Evolutionary conservation across 1,139 yeast species (phyloP).

Genomic region (Nakaseomyces kungkrabaensis): DNA sequence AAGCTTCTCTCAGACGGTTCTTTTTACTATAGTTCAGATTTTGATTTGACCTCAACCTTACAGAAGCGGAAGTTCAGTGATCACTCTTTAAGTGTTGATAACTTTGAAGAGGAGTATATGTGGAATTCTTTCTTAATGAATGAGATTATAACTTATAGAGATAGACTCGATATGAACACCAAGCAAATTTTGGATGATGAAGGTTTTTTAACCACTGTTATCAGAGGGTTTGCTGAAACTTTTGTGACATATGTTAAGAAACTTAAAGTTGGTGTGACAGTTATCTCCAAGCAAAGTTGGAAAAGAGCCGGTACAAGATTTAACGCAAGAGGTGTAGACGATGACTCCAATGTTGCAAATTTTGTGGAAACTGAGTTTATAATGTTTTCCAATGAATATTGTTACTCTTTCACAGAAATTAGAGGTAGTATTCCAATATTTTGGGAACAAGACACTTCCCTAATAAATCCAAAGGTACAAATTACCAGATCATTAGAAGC

Average conservation of each 20-base stretch:
- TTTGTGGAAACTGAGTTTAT: conserved; percentile 92
- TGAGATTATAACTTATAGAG: conserved; percentile 66
- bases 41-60: conserved; percentile 78
- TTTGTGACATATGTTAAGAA: conserved; percentile 42
- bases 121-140: conserved; percentile 93
- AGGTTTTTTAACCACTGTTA: conserved; percentile 79
- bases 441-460: conserved; percentile 90
- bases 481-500: conserved; percentile 89
- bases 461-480: conserved; percentile 76
- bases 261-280: conserved; percentile 51
- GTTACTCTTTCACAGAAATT: conserved; percentile 72
- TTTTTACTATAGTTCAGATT: conserved; percentile 85
- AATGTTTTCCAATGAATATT: conserved; percentile 45
- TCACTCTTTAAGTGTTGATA: conserved; percentile 41
- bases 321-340: conserved; percentile 92
- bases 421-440: conserved; percentile 94
- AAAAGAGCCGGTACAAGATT: conserved; percentile 92
- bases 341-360: conserved; percentile 89
- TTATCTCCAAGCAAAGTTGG: conserved; percentile 91
- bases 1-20: conserved; percentile 79
- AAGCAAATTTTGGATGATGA: conserved; percentile 58
- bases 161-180: conserved; percentile 53
- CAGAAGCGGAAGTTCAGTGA: conserved; percentile 57
- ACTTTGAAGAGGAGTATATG: conserved; percentile 78
- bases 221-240: conserved; percentile 91